Conservation (phyloP, 208 protist species). For the Crithidia sp. region DNA sequence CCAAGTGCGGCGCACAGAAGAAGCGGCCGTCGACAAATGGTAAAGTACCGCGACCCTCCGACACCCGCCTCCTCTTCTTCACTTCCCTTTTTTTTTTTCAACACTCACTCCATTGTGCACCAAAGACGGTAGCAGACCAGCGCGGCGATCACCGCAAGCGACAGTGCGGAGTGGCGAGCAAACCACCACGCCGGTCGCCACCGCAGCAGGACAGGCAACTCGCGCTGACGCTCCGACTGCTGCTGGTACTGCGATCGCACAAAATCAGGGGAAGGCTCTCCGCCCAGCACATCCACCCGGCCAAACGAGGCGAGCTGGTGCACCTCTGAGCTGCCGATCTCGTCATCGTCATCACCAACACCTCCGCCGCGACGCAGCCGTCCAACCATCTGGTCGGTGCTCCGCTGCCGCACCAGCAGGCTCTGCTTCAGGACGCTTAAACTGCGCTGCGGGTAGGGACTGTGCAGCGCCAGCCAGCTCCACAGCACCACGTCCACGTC, state of each 20-base stretch:
- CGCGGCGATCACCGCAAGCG: slow-evolving; percentile 16
- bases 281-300: slow-evolving; percentile 17
- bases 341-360: background rate
- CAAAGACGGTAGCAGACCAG: slow-evolving; percentile 14
- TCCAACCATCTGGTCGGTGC: background rate
- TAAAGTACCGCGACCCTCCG: too few species aligned
- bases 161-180: slow-evolving; percentile 40
- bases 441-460: slow-evolving; percentile 40
- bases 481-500: slow-evolving; percentile 54
- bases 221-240: background rate
- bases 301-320: slow-evolving; percentile 7
- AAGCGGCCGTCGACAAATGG: too few species aligned
- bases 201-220: slow-evolving; percentile 35
- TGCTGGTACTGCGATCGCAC: slow-evolving; percentile 12
- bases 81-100: background rate
- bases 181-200: slow-evolving; percentile 59
- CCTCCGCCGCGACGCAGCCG: slow-evolving; percentile 2
- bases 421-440: slow-evolving; percentile 33
- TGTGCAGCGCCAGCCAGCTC: slow-evolving; percentile 40
- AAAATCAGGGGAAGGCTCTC: slow-evolving; percentile 8
- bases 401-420: slow-evolving; percentile 30
- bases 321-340: slow-evolving; percentile 8
- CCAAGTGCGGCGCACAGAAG: too few species aligned
- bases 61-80: too few species aligned
- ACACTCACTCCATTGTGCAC: background rate